A percentile compares a stretch with the other conserved stretches of the same genome.
Evolutionary conservation across 352 stramenopile species (phyloP).

Genomic region (Halophytophthora batemanensis): DNA sequence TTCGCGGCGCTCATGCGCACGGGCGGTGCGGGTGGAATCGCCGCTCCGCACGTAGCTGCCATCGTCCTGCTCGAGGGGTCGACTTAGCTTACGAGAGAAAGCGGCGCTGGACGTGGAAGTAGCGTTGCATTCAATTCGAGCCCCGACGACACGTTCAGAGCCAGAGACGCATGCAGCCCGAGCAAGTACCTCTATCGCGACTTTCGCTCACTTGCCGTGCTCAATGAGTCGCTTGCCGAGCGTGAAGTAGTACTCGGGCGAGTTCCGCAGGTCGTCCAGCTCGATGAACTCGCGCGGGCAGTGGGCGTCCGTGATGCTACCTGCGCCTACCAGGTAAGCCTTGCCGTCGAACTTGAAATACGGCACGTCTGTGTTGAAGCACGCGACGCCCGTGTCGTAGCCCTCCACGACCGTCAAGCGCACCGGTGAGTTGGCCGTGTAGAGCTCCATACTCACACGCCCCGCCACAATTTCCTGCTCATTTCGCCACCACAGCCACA

Average conservation of each 20-base stretch:
- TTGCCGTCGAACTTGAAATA: conserved; percentile 84
- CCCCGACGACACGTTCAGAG: too few relatives aligned
- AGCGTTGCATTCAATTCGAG: too few relatives aligned
- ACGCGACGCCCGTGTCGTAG: conserved; percentile 84
- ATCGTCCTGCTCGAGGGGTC: too few relatives aligned
- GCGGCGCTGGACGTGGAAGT: too few relatives aligned
- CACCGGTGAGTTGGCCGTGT: conserved; percentile 81
- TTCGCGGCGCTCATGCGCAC: too few relatives aligned
- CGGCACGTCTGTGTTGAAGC: conserved; percentile 89
- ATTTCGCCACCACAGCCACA: neutral
- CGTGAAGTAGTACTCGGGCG: conserved; percentile 72
- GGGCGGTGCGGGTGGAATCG: too few relatives aligned
- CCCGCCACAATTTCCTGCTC: conserved; percentile 52
- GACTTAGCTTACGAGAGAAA: too few relatives aligned
- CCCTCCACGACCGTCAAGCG: conserved; percentile 76
- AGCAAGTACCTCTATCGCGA: neutral
- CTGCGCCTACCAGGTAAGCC: conserved; percentile 73
- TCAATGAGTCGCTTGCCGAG: conserved; percentile 67
- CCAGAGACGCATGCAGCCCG: too few relatives aligned
- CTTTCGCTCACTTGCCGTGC: conserved; percentile 24
- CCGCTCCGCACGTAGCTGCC: too few relatives aligned
- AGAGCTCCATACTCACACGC: conserved; percentile 70
- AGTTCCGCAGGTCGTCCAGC: conserved; percentile 53
- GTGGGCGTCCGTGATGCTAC: conserved; percentile 73
- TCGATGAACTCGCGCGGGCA: conserved; percentile 73